Evolutionary conservation across 2,329 filamentous ascomycete genomes (phyloP).

Genomic region (Neopestalotiopsis rosae): DNA sequence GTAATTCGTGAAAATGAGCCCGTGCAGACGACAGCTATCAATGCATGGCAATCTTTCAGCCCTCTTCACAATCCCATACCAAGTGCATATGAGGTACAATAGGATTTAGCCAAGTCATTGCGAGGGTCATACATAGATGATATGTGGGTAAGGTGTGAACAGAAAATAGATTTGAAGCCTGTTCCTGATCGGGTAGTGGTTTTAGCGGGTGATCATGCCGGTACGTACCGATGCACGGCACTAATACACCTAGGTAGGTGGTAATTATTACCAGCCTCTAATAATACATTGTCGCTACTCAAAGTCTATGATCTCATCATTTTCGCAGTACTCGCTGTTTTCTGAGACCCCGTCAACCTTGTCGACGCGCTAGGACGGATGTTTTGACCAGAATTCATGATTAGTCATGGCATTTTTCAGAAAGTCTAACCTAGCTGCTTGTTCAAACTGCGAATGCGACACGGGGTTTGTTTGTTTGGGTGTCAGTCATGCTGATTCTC

Average conservation of each 20-base stretch:
- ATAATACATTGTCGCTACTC: neutral
- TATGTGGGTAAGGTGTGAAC: neutral
- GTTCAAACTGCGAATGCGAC: neutral
- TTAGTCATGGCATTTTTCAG: neutral
- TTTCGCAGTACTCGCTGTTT: conserved; percentile 10
- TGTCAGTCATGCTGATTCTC: too few species aligned
- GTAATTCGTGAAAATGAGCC: too few species aligned
- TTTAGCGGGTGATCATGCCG: neutral
- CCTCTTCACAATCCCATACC: neutral
- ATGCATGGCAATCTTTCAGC: neutral
- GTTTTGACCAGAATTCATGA: too few species aligned
- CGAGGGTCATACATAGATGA: neutral
- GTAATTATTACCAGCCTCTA: neutral
- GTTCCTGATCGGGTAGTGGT: neutral
- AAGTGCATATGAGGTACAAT: neutral
- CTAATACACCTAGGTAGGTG: too few species aligned
- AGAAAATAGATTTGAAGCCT: neutral
- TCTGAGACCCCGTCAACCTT: conserved; percentile 8
- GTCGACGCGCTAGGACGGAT: neutral
- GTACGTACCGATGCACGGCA: neutral
- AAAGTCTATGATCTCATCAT: conserved; percentile 21
- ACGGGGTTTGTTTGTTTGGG: neutral
- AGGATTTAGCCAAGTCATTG: neutral
- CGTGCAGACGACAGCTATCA: neutral
- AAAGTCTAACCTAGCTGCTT: neutral